Conservation (phyloP, 2,329 filamentous ascomycete species). For the Fusarium annulatum region DNA sequence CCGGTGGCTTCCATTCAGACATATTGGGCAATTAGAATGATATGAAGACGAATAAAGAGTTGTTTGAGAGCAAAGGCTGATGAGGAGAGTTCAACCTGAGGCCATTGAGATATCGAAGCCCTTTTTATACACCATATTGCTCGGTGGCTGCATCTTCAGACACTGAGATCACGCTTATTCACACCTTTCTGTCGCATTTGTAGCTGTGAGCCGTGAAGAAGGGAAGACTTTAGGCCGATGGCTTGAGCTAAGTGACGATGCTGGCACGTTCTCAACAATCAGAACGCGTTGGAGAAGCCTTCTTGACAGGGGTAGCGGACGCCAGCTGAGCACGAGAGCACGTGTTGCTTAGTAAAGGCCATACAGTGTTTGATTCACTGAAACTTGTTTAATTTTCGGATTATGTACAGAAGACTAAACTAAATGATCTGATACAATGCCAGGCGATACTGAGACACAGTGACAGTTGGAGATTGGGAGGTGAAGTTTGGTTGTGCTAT, state of each 20-base stretch:
- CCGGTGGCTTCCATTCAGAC: slow-evolving; percentile 47
- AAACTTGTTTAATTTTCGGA: neutral
- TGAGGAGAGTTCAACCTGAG: neutral
- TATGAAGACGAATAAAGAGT: neutral
- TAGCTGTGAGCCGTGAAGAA: slow-evolving; percentile 14
- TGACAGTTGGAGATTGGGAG: neutral
- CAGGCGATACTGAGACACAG: neutral
- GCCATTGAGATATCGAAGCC: neutral
- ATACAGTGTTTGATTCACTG: slow-evolving; percentile 17
- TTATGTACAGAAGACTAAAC: neutral
- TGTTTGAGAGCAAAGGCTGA: neutral
- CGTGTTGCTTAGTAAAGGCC: slow-evolving; percentile 8
- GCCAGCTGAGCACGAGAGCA: slow-evolving; percentile 37
- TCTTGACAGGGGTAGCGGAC: slow-evolving; percentile 1
- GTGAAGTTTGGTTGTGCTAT: slow-evolving; percentile 12
- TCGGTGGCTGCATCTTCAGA: neutral
- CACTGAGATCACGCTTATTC: neutral
- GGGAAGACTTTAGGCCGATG: slow-evolving; percentile 36
- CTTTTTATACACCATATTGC: slow-evolving; percentile 31
- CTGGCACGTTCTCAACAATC: slow-evolving; percentile 33
- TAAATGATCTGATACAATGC: neutral
- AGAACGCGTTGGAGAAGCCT: slow-evolving; percentile 35
- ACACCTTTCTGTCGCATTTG: neutral
- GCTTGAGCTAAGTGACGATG: slow-evolving; percentile 33
- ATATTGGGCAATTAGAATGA: slow-evolving; percentile 8